Base-by-base conservation (phyloP, 805 yeast genomes). In the Suhomyces emberorum region DNA sequence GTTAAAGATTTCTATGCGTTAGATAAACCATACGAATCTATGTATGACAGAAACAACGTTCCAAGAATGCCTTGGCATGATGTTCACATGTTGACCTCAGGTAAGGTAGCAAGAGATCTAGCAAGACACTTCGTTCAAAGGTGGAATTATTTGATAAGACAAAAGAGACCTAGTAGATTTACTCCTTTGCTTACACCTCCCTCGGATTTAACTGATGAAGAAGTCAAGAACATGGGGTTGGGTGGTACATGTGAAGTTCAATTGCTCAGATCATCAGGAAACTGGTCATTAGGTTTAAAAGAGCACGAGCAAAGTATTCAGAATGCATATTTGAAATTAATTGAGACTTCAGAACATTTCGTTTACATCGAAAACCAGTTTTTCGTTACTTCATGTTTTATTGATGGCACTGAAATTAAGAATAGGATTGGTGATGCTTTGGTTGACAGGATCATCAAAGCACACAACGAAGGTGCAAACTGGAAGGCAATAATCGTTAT, bases 61-160 rank as follows among this genome's bases (percentile, higher is more conserved):
- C 98, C 98, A 2, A 76, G 99, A 50, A 93, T 93, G 99, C 98
- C 98, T 7, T 93, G 98, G 99, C 99, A 93, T 60, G 99, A 93
- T 71, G 87, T 93, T 25, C 98, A 93, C 48, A 93, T 89, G 95
- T 79, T 88, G 64, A 80, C 95, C 1, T 77, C 89, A 2, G 99
- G 99, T 10, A 95, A 89, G 52, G 79, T 89, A 3, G 98, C 98
- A 0, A 74, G 97, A 41, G 99, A 93, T 58, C 61, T 91, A 35
- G 76, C 95, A 0, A 76, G 98, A 39, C 98, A 93, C 59, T 93
- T 95, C 61, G 95, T 88, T 10, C 98, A 93, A 65, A 76, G 99
- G 51, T 93, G 98, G 98, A 93, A 93, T 57, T 93, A 87, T 54
- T 69, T 93, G 26, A 60, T 95, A 34, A 77, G 98, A 52, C 96